Conservation (phyloP, 176 grass and related monocot genomes). For the barley (Hordeum vulgare) region DNA sequence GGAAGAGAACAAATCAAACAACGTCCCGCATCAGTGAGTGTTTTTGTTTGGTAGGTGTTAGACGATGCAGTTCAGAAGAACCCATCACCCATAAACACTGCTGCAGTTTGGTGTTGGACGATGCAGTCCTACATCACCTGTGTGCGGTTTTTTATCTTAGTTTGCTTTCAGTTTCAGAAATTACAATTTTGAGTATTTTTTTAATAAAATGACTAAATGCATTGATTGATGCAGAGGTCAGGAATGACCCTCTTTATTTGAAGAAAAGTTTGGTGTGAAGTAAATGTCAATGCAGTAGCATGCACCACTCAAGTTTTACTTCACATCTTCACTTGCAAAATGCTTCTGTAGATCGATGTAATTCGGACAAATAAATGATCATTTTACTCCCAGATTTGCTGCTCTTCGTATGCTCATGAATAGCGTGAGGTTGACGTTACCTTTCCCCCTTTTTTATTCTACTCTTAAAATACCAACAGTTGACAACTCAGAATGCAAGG, state of each 20-base stretch:
- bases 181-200: too few relatives aligned
- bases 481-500: conserved; percentile 12
- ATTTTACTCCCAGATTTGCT: conserved; percentile 2
- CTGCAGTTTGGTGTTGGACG: neutral
- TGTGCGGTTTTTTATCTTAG: too few relatives aligned
- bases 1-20: neutral
- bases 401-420: neutral
- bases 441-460: neutral
- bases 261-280: conserved; percentile 10
- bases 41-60: conserved; percentile 16
- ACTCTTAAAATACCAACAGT: neutral
- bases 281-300: neutral
- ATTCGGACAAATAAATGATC: neutral
- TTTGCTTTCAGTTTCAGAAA: too few relatives aligned
- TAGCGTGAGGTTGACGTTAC: neutral
- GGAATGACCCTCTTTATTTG: too few relatives aligned
- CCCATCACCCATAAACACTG: neutral
- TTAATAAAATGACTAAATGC: too few relatives aligned
- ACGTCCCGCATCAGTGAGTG: neutral
- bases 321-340: conserved; percentile 3
- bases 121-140: too few relatives aligned
- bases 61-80: conserved; percentile 16
- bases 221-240: too few relatives aligned
- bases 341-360: neutral
- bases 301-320: neutral